Conservation (phyloP, 495 filamentous ascomycete species). For the Emericellopsis terricola region DNA sequence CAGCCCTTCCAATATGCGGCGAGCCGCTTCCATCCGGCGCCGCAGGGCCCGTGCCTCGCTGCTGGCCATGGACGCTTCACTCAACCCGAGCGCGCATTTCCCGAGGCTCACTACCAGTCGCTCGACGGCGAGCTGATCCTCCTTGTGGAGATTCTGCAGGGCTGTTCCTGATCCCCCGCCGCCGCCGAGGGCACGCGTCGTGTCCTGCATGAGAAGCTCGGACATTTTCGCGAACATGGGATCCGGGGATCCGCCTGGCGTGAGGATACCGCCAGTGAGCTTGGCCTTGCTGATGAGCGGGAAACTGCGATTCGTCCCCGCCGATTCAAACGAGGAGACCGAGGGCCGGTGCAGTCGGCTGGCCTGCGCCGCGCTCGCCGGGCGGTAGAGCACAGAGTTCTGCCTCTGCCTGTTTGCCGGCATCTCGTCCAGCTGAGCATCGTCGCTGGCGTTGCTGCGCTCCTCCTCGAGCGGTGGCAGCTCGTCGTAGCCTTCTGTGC, state of each 20-base stretch:
- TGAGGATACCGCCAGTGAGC: conserved; percentile 19
- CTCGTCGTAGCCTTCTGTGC: conserved; percentile 3
- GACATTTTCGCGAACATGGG: conserved; percentile 21
- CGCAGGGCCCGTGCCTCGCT: conserved; percentile 37
- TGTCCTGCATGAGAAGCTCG: conserved; percentile 15
- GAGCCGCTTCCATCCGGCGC: conserved; percentile 58
- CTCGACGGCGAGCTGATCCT: conserved; percentile 63
- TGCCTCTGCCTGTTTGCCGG: neutral
- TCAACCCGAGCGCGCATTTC: conserved; percentile 48
- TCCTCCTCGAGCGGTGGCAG: conserved; percentile 1
- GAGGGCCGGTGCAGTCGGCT: conserved; percentile 25
- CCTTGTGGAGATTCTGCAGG: conserved; percentile 36
- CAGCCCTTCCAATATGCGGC: conserved; percentile 48
- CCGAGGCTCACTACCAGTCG: conserved; percentile 56
- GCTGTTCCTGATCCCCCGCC: conserved; percentile 3
- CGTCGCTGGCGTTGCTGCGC: neutral
- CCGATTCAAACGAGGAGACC: conserved; percentile 28
- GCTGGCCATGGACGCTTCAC: conserved; percentile 38
- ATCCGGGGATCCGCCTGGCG: conserved; percentile 18
- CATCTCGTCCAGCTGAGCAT: neutral
- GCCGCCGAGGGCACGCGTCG: conserved; percentile 6
- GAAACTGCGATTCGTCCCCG: conserved; percentile 32
- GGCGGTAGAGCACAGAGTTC: conserved; percentile 13
- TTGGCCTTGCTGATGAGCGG: conserved; percentile 32
- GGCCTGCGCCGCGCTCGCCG: conserved; percentile 14